Evolutionary conservation across 441 rosid species (phyloP).

Genomic region (California macrophylla): DNA sequence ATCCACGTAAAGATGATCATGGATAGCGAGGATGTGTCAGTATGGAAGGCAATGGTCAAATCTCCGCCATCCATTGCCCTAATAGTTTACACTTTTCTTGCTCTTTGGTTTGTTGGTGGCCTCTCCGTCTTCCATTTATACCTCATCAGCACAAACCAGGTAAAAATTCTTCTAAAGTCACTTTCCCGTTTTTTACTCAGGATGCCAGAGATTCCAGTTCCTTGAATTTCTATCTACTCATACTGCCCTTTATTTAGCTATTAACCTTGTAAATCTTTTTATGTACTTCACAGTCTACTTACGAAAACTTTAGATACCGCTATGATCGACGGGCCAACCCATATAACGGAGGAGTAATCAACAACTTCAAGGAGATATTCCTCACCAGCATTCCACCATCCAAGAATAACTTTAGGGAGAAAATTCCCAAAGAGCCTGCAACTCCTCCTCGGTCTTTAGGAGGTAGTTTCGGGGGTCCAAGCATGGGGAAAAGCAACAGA

Average conservation of each 20-base stretch:
- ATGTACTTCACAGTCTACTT: constrained; percentile 60
- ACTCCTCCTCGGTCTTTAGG: constrained; percentile 43
- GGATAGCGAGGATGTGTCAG: constrained; percentile 40
- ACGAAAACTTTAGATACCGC: constrained; percentile 80
- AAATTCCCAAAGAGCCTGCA: constrained; percentile 47
- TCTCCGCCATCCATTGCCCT: constrained; percentile 84
- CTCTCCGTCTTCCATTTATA: constrained; percentile 75
- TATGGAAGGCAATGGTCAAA: constrained; percentile 78
- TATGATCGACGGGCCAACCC: constrained; percentile 77
- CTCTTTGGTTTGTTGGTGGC: constrained; percentile 97
- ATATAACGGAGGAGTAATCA: constrained; percentile 52
- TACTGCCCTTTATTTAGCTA: not conserved
- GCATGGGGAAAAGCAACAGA: constrained; percentile 66
- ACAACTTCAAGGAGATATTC: constrained; percentile 62
- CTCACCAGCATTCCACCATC: constrained; percentile 15
- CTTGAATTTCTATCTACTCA: too few relatives aligned
- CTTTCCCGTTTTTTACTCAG: not conserved
- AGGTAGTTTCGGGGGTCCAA: constrained; percentile 70
- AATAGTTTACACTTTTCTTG: constrained; percentile 57
- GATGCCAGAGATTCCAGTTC: too few relatives aligned
- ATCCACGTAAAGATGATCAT: constrained; percentile 61
- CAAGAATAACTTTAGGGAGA: constrained; percentile 60
- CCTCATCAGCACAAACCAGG: constrained; percentile 91
- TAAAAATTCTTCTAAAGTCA: constrained; percentile 19
- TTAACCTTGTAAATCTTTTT: not conserved